Conservation (phyloP, 768 basidiomycete species). For the Xerocomellus dryophilus region DNA sequence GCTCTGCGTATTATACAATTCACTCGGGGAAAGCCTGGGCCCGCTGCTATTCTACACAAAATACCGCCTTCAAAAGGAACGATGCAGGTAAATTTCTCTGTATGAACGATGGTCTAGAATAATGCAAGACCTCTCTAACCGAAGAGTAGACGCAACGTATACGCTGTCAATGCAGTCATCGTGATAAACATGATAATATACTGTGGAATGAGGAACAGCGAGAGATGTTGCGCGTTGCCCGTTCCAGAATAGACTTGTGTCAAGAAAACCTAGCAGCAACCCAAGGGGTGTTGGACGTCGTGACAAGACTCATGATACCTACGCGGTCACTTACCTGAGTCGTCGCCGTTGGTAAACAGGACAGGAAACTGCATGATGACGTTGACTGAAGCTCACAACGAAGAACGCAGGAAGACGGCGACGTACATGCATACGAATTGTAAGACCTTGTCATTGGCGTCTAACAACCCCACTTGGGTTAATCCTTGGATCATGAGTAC, state of each 20-base stretch:
- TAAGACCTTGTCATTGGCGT: conserved; percentile 52
- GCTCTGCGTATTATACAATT: background rate
- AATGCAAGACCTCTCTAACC: conserved; percentile 8
- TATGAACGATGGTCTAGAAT: background rate
- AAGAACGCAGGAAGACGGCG: background rate
- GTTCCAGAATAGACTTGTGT: conserved; percentile 68
- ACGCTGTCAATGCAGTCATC: conserved; percentile 38
- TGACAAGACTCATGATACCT: background rate
- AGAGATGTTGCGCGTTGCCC: conserved; percentile 58
- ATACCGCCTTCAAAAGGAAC: background rate
- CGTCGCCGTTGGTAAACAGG: conserved; percentile 60
- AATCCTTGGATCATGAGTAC: conserved; percentile 54
- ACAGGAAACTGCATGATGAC: conserved; percentile 44
- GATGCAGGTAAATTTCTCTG: background rate
- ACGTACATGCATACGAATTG: conserved; percentile 69
- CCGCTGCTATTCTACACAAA: background rate
- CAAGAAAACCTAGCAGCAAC: conserved; percentile 46
- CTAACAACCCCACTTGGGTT: conserved; percentile 45
- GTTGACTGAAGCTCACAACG: background rate
- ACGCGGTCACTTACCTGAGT: conserved; percentile 42
- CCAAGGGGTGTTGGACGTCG: background rate
- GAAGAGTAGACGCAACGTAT: conserved; percentile 37
- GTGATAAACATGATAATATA: conserved; percentile 40
- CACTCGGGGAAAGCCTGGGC: background rate
- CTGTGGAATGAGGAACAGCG: conserved; percentile 62